Conservation (phyloP, 192 early-diverging fungal genomes). For the Coemansia guatemalensis region DNA sequence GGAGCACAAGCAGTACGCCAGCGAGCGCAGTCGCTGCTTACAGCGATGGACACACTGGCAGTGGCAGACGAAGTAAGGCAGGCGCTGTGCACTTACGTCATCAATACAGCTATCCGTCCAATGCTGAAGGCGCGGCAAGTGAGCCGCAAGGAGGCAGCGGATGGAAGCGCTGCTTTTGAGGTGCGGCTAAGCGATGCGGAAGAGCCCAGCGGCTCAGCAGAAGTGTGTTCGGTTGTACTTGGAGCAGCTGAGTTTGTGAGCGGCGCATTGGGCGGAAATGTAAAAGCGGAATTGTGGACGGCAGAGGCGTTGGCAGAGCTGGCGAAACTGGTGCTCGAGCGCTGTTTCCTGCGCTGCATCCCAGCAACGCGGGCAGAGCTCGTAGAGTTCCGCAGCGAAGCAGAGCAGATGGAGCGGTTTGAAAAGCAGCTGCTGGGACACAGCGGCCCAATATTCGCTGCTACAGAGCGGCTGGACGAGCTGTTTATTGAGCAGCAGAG, state of each 20-base stretch:
- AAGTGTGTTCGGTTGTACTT: slow-evolving; percentile 8
- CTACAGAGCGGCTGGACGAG: slow-evolving; percentile 16
- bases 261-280: neutral
- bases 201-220: neutral
- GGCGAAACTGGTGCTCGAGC: slow-evolving; percentile 21
- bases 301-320: slow-evolving; percentile 8
- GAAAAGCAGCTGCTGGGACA: slow-evolving; percentile 15
- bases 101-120: slow-evolving; percentile 16
- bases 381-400: slow-evolving; percentile 1
- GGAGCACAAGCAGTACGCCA: neutral
- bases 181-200: neutral
- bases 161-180: neutral
- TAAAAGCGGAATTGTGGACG: neutral
- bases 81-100: slow-evolving; percentile 14
- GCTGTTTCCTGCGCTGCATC: slow-evolving; percentile 23
- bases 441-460: slow-evolving; percentile 14
- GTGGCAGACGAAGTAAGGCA: neutral
- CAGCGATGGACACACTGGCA: slow-evolving; percentile 21
- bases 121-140: slow-evolving; percentile 11
- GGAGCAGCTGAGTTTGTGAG: slow-evolving; percentile 10
- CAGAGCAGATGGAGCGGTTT: slow-evolving; percentile 19
- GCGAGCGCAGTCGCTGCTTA: slow-evolving; percentile 3
- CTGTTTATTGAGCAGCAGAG: slow-evolving; percentile 25
- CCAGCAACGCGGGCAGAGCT: slow-evolving; percentile 18
- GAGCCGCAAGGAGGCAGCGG: neutral